Evolutionary conservation across 805 yeast species (phyloP), one percentile per base, ranked within the genome.

Genomic region (Candida gorgasii): DNA sequence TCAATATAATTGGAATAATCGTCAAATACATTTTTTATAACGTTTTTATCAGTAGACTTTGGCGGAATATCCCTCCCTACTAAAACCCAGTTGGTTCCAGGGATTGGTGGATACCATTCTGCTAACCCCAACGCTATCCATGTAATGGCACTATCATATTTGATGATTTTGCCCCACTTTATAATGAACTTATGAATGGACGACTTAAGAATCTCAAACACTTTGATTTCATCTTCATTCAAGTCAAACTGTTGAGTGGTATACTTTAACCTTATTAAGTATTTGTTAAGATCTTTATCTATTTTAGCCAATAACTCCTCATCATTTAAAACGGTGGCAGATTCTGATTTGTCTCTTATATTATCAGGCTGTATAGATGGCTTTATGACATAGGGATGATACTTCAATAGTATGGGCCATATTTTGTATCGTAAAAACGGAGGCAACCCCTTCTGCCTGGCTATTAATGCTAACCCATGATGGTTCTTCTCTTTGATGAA

Each of bases 61-160:
- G 56, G 44, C n/a, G 58, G 53, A 42, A 57, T 55, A 52, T 78
- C 82, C 44, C 80, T 65, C 4, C 84, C 84, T 43, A 78, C 69
- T 32, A 80, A 58, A 2, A 80, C 83, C 68, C 74, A 76, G 13
- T 72, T 69, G 9, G 80, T 74, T 36, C 71, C 67, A 12, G 69
- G 68, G 28, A 79, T 62, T 1, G 86, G 88, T 5, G 95, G 90
- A 23, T 80, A 75, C 96, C 96, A 89, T 60, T 89, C 96, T 0
- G 96, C 92, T 34, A 90, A 65, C 8, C 89, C 89, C 23, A 88
- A 64, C 0, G 96, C 97, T 14, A 87, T 78, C 96, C 96, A 89
- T 2, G 92, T 75, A 53, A 89, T 71, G 0, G 95, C 90, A 33
- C 84, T 74, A 60, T 88, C 93, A 58, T 90, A 90, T 51, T 80